phyloP scores from a whole-genome alignment of 1,139 yeast genomes.

The Taphrina pruni region DNA sequence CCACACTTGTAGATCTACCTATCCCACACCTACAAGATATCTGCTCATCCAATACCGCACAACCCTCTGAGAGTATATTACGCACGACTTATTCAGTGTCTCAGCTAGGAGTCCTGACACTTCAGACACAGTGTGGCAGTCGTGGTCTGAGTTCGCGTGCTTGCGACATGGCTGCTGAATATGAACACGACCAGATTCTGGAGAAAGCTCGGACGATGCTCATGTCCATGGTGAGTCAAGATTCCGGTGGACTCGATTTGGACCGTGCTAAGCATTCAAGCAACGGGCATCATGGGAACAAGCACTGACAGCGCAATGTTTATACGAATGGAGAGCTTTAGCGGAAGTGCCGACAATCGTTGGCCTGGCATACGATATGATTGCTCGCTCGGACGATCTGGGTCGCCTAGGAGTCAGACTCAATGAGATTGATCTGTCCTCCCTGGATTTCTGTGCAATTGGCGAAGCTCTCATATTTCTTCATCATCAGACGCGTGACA shows the following conservation, averaged over 20 bases:
- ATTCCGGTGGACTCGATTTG: background rate
- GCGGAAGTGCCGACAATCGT: constrained; percentile 25
- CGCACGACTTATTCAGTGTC: too few species aligned
- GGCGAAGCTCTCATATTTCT: constrained; percentile 34
- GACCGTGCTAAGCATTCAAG: background rate
- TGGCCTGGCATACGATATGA: constrained; percentile 37
- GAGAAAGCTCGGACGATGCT: constrained; percentile 26
- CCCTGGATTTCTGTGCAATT: constrained; percentile 37
- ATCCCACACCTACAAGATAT: too few species aligned
- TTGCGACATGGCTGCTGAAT: constrained; percentile 10
- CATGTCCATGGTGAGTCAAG: constrained; percentile 12
- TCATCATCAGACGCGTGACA: constrained; percentile 38
- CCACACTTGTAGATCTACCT: background rate
- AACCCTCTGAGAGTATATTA: too few species aligned
- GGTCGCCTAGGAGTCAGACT: constrained; percentile 33
- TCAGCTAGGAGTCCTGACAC: too few species aligned
- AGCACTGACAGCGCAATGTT: constrained; percentile 38
- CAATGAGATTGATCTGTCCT: constrained; percentile 35
- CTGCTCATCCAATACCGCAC: too few species aligned
- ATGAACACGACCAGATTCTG: constrained; percentile 10
- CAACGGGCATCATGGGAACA: constrained; percentile 42
- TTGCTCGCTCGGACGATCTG: constrained; percentile 38
- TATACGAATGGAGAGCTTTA: constrained; percentile 35
- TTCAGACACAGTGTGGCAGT: too few species aligned
- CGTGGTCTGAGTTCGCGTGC: background rate